phyloP scores from a whole-genome alignment of 495 filamentous ascomycete genomes.

The Penicillium cataractarum region DNA sequence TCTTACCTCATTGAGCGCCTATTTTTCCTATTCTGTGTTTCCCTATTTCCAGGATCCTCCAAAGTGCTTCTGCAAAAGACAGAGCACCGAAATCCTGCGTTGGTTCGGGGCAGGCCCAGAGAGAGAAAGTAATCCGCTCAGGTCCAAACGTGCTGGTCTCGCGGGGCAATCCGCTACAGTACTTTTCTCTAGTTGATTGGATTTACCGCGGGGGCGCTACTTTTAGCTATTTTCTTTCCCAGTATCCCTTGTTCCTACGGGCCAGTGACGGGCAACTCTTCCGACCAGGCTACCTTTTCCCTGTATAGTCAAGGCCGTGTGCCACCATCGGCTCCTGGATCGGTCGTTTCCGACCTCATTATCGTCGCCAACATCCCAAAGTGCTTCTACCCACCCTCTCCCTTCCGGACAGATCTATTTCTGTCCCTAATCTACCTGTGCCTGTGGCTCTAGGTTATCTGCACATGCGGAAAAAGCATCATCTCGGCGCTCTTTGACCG shows the following conservation, averaged over 20 bases:
- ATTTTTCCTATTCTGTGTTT: background rate
- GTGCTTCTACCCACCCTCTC: no score
- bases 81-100: background rate
- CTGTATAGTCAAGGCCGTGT: constrained; percentile 26
- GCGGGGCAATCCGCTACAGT: constrained; percentile 19
- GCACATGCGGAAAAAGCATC: background rate
- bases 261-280: constrained; percentile 29
- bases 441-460: background rate
- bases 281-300: constrained; percentile 30
- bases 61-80: background rate
- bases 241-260: constrained; percentile 25
- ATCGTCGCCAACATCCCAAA: constrained; percentile 7
- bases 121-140: constrained; percentile 3
- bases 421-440: constrained; percentile 3
- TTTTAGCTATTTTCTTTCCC: constrained; percentile 29
- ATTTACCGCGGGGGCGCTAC: constrained; percentile 36
- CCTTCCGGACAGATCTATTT: background rate
- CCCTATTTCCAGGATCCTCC: background rate
- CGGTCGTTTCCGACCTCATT: constrained; percentile 22
- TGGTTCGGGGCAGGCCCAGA: background rate
- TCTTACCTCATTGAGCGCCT: constrained; percentile 2
- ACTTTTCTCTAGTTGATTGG: constrained; percentile 19
- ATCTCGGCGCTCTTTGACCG: background rate
- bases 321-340: constrained; percentile 25
- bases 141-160: background rate